Evolutionary conservation across 208 protist genomes (phyloP).

Genomic region (Acanthamoeba lenticulata): DNA sequence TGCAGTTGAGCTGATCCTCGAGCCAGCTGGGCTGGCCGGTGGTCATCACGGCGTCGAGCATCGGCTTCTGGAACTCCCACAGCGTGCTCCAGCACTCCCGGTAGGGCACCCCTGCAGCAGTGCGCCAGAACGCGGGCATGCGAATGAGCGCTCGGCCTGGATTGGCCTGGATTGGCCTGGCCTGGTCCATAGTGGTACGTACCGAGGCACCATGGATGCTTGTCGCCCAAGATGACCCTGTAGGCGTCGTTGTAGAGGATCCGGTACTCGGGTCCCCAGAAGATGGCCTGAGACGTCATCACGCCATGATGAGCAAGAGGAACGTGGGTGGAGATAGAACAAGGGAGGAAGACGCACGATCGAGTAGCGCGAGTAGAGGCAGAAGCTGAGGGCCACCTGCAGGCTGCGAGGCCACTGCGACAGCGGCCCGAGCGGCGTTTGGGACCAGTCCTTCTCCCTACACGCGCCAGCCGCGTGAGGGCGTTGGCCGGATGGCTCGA

Average conservation of each 20-base stretch:
- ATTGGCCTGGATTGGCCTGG: too few relatives aligned
- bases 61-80: not conserved
- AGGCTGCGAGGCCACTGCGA: not conserved
- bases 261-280: slow-evolving; percentile 31
- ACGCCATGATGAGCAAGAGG: not conserved
- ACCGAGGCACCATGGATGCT: not conserved
- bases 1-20: not conserved
- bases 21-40: not conserved
- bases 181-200: too few relatives aligned
- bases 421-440: slow-evolving; percentile 13
- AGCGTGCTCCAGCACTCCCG: slow-evolving; percentile 14
- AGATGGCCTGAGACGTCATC: not conserved
- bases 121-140: too few relatives aligned
- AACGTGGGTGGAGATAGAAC: not conserved
- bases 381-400: not conserved
- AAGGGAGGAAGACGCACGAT: not conserved
- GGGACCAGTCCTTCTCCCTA: slow-evolving; percentile 33
- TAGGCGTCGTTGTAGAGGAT: slow-evolving; percentile 55
- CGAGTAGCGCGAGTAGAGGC: not conserved
- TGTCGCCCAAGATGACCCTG: not conserved
- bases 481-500: not conserved
- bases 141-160: too few relatives aligned
- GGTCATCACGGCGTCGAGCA: not conserved
- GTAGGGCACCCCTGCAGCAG: not conserved
- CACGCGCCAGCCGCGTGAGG: not conserved